Evolutionary conservation across 192 early-diverging fungal species (phyloP), one percentile per base, ranked within the genome.

Genomic region (Umbelopsis isabellina): DNA sequence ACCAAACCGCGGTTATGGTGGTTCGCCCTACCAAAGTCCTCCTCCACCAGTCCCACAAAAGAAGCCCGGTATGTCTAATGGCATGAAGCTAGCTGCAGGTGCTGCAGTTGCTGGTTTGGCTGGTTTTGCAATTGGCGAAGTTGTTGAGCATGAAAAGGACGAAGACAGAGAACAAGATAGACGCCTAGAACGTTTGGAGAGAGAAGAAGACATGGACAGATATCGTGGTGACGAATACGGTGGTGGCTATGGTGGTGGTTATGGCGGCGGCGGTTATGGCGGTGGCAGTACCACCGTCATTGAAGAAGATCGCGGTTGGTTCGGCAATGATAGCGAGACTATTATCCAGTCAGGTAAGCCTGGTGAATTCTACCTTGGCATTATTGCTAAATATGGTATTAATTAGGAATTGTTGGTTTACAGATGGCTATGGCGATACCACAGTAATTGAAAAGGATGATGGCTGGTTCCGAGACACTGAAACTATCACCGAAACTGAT

Each of bases 371-470:
- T 30, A n/a, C 3, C 37, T 45, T 33, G 35, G 11, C 18, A 50
- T 33, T 49, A 65, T 44, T 46, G 16, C 48, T 33, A 35, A 44
- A 33, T 46, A 58, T 46, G 10, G 23, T 33, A 33, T 45, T 41
- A 22, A 27, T 35, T 20, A n/a, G 30, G 5, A 25, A 16, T 49
- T 15, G 10, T 23, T 11, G 46, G 47, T 21, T 35, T 25, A 37
- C 45, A 73, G 76, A 78, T 71, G 51, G 55, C 49, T 73, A 78
- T 73, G 76, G 76, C 33, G 68, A 66, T 46, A 68, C 68, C 18
- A 69, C 66, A 12, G 37, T 67, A 21, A 45, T 78, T 21, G 33
- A 68, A 67, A 69, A 61, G 52, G 65, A 69, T 7, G 76, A 78
- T 70, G 76, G 76, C n/a, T 73, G 72, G 68, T 78, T 78, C 45